Evolutionary conservation across 441 rosid species (phyloP), one percentile per base, ranked within the genome.

Genomic region (Cnidoscolus chayamansa): DNA sequence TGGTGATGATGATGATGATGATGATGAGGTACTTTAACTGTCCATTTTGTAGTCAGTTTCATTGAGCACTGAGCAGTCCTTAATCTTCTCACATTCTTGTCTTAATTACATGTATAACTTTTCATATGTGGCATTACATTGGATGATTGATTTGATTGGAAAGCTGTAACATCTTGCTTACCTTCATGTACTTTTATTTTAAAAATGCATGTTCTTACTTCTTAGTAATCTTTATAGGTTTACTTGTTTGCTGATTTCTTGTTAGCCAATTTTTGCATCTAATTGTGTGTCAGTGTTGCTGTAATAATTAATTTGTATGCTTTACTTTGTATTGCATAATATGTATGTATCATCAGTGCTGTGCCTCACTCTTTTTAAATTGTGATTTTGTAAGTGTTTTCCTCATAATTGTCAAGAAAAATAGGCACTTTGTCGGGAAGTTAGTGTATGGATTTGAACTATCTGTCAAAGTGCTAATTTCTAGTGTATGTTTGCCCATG

Each of bases 11-110:
- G 82, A 79, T 25, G 25, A 25, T 25, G 25, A 25, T 0, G 92
- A 89, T 0, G 88, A 88, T 56, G 90, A 89, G 88, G 93, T 87
- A 78, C 51, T 48, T 48, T 30, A 62, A 70, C 43, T 60, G 1
- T 58, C 57, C 12, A 25, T 53, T 66, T 32, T 0, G 7, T 31
- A 16, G 13, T 12, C 17, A 50, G 43, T 53, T 43, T 63, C 40
- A 16, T 51, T 30, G 57, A 40, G 13, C 17, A 31, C 40, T 30
- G 57, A 40, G 13, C 17, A 31, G 25, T 25, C 7, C 20, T 59
- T 58, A 58, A 11, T 16, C 56, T 59, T 59, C 12, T 43, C n/a
- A 10, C 63, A 1, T 35, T 15, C 8, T 17, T 56, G 50, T 1
- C 49, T 32, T 12, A 51, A n/a, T 51, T 63, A 2, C 7, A 2